Evolutionary conservation across 2,329 filamentous ascomycete genomes (phyloP).

Genomic region (Emmonsia crescens): DNA sequence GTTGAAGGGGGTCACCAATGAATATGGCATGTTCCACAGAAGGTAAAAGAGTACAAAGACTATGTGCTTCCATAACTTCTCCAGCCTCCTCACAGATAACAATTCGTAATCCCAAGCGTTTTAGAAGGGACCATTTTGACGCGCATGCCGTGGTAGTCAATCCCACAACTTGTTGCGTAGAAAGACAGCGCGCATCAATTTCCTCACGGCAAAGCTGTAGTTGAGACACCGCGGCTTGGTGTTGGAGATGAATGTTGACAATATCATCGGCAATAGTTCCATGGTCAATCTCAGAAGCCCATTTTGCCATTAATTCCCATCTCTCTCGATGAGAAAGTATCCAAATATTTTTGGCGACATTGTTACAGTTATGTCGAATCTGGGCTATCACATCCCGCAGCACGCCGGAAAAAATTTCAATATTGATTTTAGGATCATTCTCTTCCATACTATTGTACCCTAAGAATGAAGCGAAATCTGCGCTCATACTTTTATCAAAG

Average conservation of each 20-base stretch:
- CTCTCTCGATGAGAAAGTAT: slow-evolving; percentile 11
- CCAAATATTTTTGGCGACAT: slow-evolving; percentile 11
- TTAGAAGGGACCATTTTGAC: slow-evolving; percentile 31
- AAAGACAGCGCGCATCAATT: slow-evolving; percentile 16
- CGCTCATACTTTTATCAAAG: neutral
- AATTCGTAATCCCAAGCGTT: slow-evolving; percentile 22
- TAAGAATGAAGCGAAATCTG: slow-evolving; percentile 1
- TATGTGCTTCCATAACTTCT: slow-evolving; percentile 55
- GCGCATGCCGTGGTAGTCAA: slow-evolving; percentile 24
- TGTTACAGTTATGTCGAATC: neutral
- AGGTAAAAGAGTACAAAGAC: slow-evolving; percentile 28
- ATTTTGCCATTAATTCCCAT: slow-evolving; percentile 10
- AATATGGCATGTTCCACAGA: slow-evolving; percentile 31
- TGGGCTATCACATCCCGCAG: neutral
- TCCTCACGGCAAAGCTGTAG: slow-evolving; percentile 4
- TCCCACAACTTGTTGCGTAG: slow-evolving; percentile 18
- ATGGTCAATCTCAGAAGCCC: slow-evolving; percentile 12
- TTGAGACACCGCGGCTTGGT: slow-evolving; percentile 10
- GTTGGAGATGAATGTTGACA: slow-evolving; percentile 16
- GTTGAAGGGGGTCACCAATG: slow-evolving; percentile 26
- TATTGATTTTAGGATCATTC: neutral
- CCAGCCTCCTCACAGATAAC: slow-evolving; percentile 59
- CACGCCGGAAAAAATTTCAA: neutral
- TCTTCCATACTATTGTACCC: neutral
- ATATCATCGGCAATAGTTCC: slow-evolving; percentile 11